Evolutionary conservation across 495 filamentous ascomycete species (phyloP).

Genomic region (Talaromyces liani): DNA sequence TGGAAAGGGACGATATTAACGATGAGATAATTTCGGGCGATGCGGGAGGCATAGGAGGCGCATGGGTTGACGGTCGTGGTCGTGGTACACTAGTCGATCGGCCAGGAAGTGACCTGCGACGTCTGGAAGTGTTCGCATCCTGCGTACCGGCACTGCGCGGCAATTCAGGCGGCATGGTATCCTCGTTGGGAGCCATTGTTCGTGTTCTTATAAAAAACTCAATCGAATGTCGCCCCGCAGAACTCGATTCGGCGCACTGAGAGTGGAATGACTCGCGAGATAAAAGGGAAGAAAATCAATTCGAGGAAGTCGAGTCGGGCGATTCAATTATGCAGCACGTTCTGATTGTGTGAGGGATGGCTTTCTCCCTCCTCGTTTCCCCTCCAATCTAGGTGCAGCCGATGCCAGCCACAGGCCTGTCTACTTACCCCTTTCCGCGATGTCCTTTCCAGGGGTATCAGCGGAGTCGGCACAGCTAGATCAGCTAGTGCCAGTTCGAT

Average conservation of each 20-base stretch:
- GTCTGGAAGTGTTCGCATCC: slow-evolving; percentile 18
- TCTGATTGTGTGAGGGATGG: background rate
- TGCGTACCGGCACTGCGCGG: background rate
- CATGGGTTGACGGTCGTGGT: slow-evolving; percentile 17
- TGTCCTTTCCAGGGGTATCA: background rate
- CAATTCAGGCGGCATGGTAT: background rate
- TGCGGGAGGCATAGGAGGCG: slow-evolving; percentile 42
- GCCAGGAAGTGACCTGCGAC: slow-evolving; percentile 33
- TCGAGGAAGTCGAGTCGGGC: background rate
- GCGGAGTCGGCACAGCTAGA: background rate
- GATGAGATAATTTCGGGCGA: slow-evolving; percentile 92
- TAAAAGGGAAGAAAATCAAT: background rate
- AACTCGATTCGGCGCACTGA: background rate
- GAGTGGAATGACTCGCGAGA: background rate
- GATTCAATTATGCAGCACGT: background rate
- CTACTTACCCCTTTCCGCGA: background rate
- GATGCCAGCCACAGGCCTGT: background rate
- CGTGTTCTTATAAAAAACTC: background rate
- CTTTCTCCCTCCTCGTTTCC: background rate
- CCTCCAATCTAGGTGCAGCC: background rate
- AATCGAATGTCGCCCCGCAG: background rate
- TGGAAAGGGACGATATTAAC: slow-evolving; percentile 83
- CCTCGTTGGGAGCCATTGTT: background rate
- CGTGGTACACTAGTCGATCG: slow-evolving; percentile 16
- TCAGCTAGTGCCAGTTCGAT: background rate